Evolutionary conservation across 2,329 filamentous ascomycete genomes (phyloP), one percentile per base, ranked within the genome.

Genomic region (Cladosporium sp.): DNA sequence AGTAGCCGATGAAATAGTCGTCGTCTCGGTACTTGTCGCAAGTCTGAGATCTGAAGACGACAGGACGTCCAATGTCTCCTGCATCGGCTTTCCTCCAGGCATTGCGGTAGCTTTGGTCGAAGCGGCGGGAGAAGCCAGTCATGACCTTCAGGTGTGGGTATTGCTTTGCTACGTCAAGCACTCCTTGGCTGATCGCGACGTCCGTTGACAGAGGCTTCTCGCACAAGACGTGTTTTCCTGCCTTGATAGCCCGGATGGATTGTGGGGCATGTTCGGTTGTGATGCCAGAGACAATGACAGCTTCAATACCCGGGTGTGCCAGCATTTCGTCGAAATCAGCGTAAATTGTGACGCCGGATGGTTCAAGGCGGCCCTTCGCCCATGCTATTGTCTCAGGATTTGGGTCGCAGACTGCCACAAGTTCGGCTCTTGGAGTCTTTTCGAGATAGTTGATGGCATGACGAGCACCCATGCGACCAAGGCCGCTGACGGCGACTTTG

Each of bases 1-100:
- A 83, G 71, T 88, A 89, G 20, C 79, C 76, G 56, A 89, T 84
- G 69, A 88, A 89, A 77, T 87, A 88, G 45, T 85, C 85, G 0
- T 77, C 78, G 0, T 84, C 82, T 59, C 87, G 83, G 57, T 83
- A 78, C 68, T 83, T 86, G 72, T 89, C 85, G 71, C 84, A 87
- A 0, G 85, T 88, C 70, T 88, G 85, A 45, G 78, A 83, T 62
- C 84, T 82, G 64, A 88, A 76, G 42, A 88, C 76, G 8, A 80
- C 78, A 1, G 84, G 81, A 0, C 78, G 75, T 5, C 85, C 86
- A 61, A 88, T 86, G 34, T 76, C 65, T 13, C 84, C 85, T 0
- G 70, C 64, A 19, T 77, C 68, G 65, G 83, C 78, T 62, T 82
- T 79, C 19, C 71, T 64, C 66, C 76, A 78, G 19, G 85, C 86